Base-by-base conservation (phyloP, 148 eudicot species). In the Cornus kousa region DNA sequence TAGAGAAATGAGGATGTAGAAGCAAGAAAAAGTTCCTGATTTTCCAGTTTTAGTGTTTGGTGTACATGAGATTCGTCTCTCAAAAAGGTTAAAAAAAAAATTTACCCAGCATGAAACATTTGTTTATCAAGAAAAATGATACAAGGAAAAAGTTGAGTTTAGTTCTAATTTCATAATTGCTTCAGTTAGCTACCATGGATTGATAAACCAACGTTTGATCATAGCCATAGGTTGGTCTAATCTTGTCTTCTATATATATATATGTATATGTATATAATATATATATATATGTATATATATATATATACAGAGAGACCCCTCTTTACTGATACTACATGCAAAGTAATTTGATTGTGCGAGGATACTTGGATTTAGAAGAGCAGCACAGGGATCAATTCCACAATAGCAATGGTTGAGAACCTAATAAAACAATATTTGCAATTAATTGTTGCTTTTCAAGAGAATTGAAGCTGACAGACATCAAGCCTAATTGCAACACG, bases 1-100 rank as follows among this genome's bases (percentile, higher is more conserved):
- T 94, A 95, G 97, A 87, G 91, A 50, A 79, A 85, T 76, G 81
- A 78, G 17, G 93, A 94, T 74, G 32, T 86, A 28, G 75, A 85
- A 72, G 79, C 79, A 39, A 81, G 68, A 40, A 82, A 86, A 76
- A 80, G 70, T 70, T 77, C 87, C 53, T 86, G 81, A 65, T 14
- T 28, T 70, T 64, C 32, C 23, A n/a, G 66, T 60, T 17, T 20
- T 8, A n/a, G 32, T 68, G 17, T 22, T 69, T 32, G 60, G 17
- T 37, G 33, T 24, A 20, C 62, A 14, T 57, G 13, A 57, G 62
- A 57, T 11, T 57, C 20, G 2, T 57, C 13, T 57, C 19, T 12
- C 4, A 14, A 57, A 46, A 46, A 57, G 62, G 16, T n/a, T 57
- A 8, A 1, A 3, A 57, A 20, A 57, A 1, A 2, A 2, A 2